phyloP scores from a whole-genome alignment of 768 basidiomycete genomes.

The Podaxis carcinomalis region DNA sequence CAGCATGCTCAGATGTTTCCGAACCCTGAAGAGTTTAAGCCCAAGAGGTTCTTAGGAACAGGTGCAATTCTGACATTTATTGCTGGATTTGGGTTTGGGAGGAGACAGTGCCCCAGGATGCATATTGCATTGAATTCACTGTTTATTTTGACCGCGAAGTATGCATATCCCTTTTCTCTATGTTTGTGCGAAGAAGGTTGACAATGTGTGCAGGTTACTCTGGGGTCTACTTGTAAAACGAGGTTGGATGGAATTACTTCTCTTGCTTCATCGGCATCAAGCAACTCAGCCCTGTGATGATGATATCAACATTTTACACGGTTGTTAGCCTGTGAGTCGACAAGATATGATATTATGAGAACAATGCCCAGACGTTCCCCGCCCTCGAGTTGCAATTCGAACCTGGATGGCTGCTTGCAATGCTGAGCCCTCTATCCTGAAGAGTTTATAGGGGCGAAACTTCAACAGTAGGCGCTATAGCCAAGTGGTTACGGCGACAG shows the following conservation, averaged over 20 bases:
- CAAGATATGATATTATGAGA: no score
- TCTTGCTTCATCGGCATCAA: no score
- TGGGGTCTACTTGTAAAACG: constrained; percentile 16
- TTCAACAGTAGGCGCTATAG: constrained; percentile 62
- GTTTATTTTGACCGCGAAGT: constrained; percentile 20
- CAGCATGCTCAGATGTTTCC: constrained; percentile 16
- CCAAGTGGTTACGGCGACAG: constrained; percentile 80
- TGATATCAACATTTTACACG: no score
- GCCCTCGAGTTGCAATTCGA: no score
- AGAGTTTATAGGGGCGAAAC: not conserved
- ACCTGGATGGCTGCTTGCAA: no score
- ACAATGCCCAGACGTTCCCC: no score
- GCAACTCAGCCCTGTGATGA: no score
- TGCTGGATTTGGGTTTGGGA: constrained; percentile 23
- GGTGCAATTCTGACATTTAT: constrained; percentile 21
- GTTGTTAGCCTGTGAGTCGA: no score
- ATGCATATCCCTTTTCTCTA: not conserved
- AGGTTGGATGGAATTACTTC: no score
- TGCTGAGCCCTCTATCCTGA: no score
- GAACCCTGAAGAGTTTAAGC: constrained; percentile 16
- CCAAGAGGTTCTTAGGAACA: constrained; percentile 20
- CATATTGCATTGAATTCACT: constrained; percentile 23
- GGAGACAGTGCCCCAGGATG: constrained; percentile 23
- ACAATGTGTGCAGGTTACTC: constrained; percentile 13
- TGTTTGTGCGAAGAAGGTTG: not conserved